phyloP scores from a whole-genome alignment of 2,329 filamentous ascomycete species.

The Trichophyton simii region DNA sequence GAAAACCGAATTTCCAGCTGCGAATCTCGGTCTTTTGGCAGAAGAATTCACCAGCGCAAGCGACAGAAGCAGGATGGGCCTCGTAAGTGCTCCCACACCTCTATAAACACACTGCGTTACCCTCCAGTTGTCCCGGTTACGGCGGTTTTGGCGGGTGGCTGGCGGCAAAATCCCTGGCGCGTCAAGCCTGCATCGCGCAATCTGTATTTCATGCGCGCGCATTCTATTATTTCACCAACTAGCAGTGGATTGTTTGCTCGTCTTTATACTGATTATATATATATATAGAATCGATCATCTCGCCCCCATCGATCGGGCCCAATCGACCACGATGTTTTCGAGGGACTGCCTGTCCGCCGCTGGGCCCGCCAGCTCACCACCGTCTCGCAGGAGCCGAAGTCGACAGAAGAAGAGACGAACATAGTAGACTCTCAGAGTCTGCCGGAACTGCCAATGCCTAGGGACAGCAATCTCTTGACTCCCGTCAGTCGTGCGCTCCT shows the following conservation, averaged over 20 bases:
- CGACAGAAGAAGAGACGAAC: constrained; percentile 42
- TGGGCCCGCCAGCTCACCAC: constrained; percentile 64
- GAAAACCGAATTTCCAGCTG: not conserved
- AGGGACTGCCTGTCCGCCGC: constrained; percentile 78
- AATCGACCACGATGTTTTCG: constrained; percentile 53
- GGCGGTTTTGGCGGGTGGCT: not conserved
- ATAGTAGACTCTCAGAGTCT: constrained; percentile 22
- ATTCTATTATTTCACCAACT: not conserved
- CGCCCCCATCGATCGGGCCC: constrained; percentile 29
- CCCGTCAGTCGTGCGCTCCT: constrained; percentile 72
- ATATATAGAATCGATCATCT: not conserved
- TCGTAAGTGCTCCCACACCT: not conserved
- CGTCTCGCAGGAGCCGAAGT: constrained; percentile 52
- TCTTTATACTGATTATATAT: not conserved
- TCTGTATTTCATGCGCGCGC: not conserved
- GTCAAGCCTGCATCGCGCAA: not conserved
- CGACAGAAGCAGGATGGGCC: not conserved
- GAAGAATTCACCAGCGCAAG: not conserved
- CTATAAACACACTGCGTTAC: not conserved
- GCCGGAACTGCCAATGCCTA: constrained; percentile 78
- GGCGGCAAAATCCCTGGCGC: not conserved
- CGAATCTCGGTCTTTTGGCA: not conserved
- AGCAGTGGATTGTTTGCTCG: not conserved
- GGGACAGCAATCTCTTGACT: constrained; percentile 65
- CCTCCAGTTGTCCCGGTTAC: not conserved